Evolutionary conservation across 768 basidiomycete genomes (phyloP).

Genomic region (Russula foetens): DNA sequence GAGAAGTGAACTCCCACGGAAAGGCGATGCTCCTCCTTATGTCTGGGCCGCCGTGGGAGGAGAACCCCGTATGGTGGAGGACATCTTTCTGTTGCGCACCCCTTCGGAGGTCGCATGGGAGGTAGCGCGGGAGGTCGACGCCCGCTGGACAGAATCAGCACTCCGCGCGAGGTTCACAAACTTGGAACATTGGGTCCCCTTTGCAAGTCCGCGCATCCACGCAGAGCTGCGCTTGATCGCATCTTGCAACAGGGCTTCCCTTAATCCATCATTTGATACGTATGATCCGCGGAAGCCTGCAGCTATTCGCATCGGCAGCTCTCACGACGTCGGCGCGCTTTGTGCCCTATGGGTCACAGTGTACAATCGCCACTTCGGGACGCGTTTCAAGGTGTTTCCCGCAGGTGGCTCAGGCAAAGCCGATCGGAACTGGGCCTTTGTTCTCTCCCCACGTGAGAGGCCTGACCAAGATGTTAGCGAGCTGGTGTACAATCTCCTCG

Average conservation of each 20-base stretch:
- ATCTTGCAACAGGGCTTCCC: constrained; percentile 6
- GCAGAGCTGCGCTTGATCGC: constrained; percentile 15
- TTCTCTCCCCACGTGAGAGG: constrained; percentile 9
- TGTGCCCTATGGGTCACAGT: constrained; percentile 15
- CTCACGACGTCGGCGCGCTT: constrained; percentile 15
- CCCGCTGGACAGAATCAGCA: constrained; percentile 9
- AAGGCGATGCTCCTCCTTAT: background rate
- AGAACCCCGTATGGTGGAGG: constrained; percentile 6
- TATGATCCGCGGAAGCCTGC: constrained; percentile 15
- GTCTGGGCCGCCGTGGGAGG: constrained; percentile 10
- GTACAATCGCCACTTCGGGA: constrained; percentile 14
- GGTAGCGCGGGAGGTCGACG: constrained; percentile 13
- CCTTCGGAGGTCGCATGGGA: constrained; percentile 13
- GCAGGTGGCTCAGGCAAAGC: constrained; percentile 11
- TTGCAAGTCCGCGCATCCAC: constrained; percentile 11
- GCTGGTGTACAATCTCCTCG: constrained; percentile 11
- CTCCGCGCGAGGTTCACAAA: constrained; percentile 6
- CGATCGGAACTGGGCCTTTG: constrained; percentile 13
- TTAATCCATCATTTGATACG: constrained; percentile 12
- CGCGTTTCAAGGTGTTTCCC: constrained; percentile 14
- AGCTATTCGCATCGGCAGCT: constrained; percentile 11
- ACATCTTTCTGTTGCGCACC: constrained; percentile 11
- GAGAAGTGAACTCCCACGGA: constrained; percentile 1
- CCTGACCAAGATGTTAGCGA: constrained; percentile 15
- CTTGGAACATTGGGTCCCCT: constrained; percentile 4